phyloP scores from a whole-genome alignment of 257 asterid genomes.

The Oldenlandia corymbosa region DNA sequence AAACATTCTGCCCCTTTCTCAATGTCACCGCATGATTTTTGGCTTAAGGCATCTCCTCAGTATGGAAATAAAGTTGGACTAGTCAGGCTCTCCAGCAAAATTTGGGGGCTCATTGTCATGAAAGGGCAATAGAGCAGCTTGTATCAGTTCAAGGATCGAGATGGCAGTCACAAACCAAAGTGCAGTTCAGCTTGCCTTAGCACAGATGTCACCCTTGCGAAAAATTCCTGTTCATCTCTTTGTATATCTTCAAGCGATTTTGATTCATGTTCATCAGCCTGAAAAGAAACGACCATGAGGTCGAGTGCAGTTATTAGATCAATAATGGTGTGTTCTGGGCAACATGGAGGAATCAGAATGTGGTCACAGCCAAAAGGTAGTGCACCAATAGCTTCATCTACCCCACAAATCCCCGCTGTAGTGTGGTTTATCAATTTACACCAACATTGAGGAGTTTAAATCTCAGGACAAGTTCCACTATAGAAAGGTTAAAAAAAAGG shows the following conservation, averaged over 20 bases:
- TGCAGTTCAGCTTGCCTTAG: slow-evolving; percentile 75
- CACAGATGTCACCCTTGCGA: slow-evolving; percentile 59
- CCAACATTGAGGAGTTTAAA: neutral
- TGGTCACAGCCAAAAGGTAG: neutral
- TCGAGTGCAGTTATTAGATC: neutral
- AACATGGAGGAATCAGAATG: neutral
- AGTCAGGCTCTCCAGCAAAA: neutral
- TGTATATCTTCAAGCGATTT: slow-evolving; percentile 62
- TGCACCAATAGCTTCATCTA: too few species aligned
- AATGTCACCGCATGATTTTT: neutral
- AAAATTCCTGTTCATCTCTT: slow-evolving; percentile 68
- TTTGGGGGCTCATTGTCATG: neutral
- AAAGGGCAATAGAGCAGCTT: neutral
- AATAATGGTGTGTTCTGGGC: neutral
- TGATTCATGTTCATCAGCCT: slow-evolving; percentile 96
- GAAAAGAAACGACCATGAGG: slow-evolving; percentile 16
- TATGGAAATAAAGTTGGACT: neutral
- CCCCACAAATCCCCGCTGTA: neutral
- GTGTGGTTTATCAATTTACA: neutral
- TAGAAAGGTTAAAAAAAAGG: neutral
- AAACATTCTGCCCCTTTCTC: neutral
- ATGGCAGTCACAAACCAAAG: slow-evolving; percentile 35
- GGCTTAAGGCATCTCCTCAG: neutral
- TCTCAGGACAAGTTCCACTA: neutral
- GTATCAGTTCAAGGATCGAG: neutral